phyloP scores from a whole-genome alignment of 2,329 filamentous ascomycete genomes.

The Alternaria burnsii region DNA sequence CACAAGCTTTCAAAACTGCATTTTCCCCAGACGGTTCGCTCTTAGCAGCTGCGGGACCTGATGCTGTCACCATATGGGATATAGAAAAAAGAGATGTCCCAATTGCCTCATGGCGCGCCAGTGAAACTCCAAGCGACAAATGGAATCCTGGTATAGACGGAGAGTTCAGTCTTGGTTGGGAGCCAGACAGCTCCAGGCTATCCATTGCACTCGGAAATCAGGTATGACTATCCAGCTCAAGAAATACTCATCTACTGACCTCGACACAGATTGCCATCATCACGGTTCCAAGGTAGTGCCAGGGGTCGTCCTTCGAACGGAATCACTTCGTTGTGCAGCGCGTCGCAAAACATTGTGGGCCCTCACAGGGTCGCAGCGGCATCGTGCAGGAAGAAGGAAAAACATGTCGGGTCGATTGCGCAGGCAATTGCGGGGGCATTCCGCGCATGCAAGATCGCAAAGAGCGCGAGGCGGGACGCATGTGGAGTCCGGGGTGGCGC shows the following conservation, averaged over 20 bases:
- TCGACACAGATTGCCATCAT: slow-evolving; percentile 46
- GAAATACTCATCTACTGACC: slow-evolving; percentile 12
- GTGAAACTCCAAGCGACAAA: slow-evolving; percentile 34
- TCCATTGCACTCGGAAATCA: slow-evolving; percentile 51
- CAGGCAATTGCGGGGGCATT: slow-evolving; percentile 11
- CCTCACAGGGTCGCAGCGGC: not conserved
- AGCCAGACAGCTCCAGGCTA: slow-evolving; percentile 49
- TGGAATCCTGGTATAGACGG: slow-evolving; percentile 46
- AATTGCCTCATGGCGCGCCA: slow-evolving; percentile 48
- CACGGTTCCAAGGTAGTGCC: slow-evolving; percentile 38
- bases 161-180: slow-evolving; percentile 51
- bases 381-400: slow-evolving; percentile 1
- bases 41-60: slow-evolving; percentile 55
- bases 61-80: slow-evolving; percentile 58
- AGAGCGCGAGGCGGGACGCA: slow-evolving; percentile 25
- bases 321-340: not conserved
- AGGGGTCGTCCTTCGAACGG: not conserved
- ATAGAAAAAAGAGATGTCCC: slow-evolving; percentile 45
- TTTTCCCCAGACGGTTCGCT: slow-evolving; percentile 56
- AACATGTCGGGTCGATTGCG: not conserved
- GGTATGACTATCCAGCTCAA: slow-evolving; percentile 27
- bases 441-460: slow-evolving; percentile 22
- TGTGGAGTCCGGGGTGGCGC: slow-evolving; percentile 32
- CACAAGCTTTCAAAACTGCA: slow-evolving; percentile 52
- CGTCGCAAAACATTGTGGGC: not conserved